A percentile compares a stretch with the other conserved stretches of the same genome.
Evolutionary conservation across 257 asterid species (phyloP).

Genomic region (Scutellaria minor): DNA sequence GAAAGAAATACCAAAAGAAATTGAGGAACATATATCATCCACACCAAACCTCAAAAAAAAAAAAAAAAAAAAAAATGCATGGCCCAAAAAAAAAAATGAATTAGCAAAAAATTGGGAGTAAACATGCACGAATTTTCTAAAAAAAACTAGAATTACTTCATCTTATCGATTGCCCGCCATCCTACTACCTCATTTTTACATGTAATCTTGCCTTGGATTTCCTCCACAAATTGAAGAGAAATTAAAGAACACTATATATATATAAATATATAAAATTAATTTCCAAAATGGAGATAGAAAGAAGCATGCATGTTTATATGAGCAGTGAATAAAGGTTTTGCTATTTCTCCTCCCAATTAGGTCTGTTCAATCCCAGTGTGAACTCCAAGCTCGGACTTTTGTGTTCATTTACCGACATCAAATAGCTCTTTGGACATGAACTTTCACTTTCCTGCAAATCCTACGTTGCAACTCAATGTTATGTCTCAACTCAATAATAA

Average conservation of each 20-base stretch:
- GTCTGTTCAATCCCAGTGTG: slow-evolving; percentile 40
- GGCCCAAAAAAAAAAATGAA: background rate
- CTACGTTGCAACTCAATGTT: no score
- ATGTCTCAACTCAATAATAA: no score
- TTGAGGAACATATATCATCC: background rate
- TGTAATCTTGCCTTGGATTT: slow-evolving; percentile 27
- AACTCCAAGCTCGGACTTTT: slow-evolving; percentile 62
- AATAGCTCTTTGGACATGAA: slow-evolving; percentile 41
- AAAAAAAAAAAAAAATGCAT: background rate
- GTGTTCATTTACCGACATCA: slow-evolving; percentile 32
- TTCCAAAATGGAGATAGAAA: slow-evolving; percentile 25
- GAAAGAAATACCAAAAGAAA: background rate
- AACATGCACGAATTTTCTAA: slow-evolving; percentile 5
- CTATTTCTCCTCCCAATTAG: slow-evolving; percentile 50
- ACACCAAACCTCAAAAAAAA: background rate
- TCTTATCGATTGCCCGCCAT: slow-evolving; percentile 5
- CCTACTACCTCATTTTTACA: slow-evolving; percentile 33
- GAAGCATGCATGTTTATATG: background rate
- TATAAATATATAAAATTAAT: background rate
- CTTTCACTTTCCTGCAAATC: slow-evolving; percentile 54
- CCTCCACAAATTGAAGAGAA: slow-evolving; percentile 18
- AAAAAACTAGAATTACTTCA: slow-evolving; percentile 15
- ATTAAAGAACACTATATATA: background rate
- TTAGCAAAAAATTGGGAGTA: background rate
- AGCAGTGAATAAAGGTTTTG: background rate